Percentiles rank a stretch among this genome's conserved stretches.
Conservation (phyloP, 2,329 filamentous ascomycete species). For the Hypomyces rosellus region DNA sequence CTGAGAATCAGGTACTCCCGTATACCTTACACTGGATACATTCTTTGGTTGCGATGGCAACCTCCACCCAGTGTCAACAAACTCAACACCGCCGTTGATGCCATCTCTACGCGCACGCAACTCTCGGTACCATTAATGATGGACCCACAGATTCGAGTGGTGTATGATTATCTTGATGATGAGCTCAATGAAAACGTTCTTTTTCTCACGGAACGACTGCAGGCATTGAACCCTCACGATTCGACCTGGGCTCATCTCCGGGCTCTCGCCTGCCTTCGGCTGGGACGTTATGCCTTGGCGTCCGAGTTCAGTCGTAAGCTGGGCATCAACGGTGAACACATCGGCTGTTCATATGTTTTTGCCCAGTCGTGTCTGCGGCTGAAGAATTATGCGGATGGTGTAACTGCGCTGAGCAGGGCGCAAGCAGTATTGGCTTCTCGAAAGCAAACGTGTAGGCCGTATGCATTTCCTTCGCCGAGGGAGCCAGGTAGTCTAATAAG, state of each 20-base stretch:
- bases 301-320: constrained; percentile 9
- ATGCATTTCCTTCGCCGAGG: background rate
- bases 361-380: background rate
- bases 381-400: background rate
- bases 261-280: constrained; percentile 15
- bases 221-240: constrained; percentile 11
- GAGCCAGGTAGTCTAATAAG: background rate
- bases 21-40: no score
- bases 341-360: constrained; percentile 15
- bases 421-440: background rate
- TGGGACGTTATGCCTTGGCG: constrained; percentile 8
- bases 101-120: background rate
- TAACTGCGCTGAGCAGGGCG: background rate
- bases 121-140: background rate
- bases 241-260: constrained; percentile 14
- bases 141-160: background rate
- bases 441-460: background rate
- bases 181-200: background rate
- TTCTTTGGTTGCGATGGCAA: no score
- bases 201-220: background rate
- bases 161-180: background rate
- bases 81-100: background rate
- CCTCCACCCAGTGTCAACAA: no score
- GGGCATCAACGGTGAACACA: constrained; percentile 10
- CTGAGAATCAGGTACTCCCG: no score